Conservation (phyloP, 352 stramenopile genomes). For the Detonula confervacea region DNA sequence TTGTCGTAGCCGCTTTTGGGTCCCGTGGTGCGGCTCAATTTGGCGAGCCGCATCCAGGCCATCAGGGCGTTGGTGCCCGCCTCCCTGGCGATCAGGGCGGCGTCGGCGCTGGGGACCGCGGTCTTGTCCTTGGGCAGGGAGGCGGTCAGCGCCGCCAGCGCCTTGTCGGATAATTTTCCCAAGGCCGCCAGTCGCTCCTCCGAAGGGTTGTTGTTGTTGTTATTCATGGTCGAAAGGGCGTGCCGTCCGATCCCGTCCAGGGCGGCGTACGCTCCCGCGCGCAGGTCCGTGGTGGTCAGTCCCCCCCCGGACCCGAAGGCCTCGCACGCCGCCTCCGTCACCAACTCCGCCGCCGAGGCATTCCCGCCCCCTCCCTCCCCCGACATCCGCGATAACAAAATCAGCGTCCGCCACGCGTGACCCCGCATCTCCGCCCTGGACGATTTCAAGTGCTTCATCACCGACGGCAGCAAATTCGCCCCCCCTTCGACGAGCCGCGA, state of each 20-base stretch:
- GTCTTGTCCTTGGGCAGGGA: constrained; percentile 48
- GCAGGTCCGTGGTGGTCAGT: constrained; percentile 45
- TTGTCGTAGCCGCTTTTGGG: constrained; percentile 38
- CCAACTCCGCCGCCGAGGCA: background rate
- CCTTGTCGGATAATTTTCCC: constrained; percentile 38
- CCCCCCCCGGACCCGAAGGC: background rate
- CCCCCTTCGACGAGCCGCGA: constrained; percentile 4
- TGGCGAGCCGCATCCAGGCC: constrained; percentile 50
- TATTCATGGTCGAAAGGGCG: background rate
- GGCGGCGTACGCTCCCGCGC: constrained; percentile 48
- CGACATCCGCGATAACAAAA: constrained; percentile 24
- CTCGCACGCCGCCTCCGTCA: constrained; percentile 28
- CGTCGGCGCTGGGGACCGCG: background rate
- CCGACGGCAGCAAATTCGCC: constrained; percentile 39
- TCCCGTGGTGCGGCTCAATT: constrained; percentile 3
- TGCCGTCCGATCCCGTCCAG: constrained; percentile 42
- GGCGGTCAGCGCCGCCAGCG: constrained; percentile 34
- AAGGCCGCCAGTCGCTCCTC: no score
- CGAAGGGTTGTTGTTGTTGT: no score
- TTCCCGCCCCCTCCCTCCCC: background rate
- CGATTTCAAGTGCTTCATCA: constrained; percentile 64
- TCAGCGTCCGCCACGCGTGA: constrained; percentile 39
- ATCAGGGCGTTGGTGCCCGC: constrained; percentile 37
- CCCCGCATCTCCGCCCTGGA: constrained; percentile 49
- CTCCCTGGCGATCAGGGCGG: constrained; percentile 38